Base-by-base conservation (phyloP, 768 basidiomycete genomes). In the Xerocomus spinulosus region DNA sequence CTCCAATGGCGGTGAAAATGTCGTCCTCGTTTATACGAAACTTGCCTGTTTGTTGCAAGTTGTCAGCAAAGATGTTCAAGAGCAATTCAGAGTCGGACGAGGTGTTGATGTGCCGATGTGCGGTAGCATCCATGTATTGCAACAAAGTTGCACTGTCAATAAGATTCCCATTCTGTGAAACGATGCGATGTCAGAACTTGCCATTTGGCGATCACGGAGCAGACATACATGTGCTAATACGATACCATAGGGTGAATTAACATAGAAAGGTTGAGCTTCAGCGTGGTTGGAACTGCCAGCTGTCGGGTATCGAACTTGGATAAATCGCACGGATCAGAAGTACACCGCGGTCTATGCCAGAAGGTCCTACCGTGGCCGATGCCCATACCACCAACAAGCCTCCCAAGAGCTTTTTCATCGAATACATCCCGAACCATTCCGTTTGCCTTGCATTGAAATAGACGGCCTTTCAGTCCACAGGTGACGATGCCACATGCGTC, bases 21-120 rank as follows among this genome's bases (percentile, higher is more conserved):
- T 99, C 96, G 57, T 99, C 96, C 63, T 97, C 95, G 63, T 98
- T 98, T 73, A 98, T 99, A 51, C 93, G 90, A 70, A 97, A 94
- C 69, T 99, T 99, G 46, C 95, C 96, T 9, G 95, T 98, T 67
- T 97, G 85, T 62, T 99, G 96, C 15, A 99, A 81, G 59, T 95
- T 94, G 75, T 98, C 83, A 44, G 96, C 96, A 66, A 99, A 92
- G 56, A 96, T 91, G 70, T 99, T 99, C 53, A 99, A 81, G 33
- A 99, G 80, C 12, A 99, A 76, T 69, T 99, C 96, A 4, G 95
- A 98, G 72, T 99, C 96, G 23, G 92, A 96, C 36, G 92, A 89
- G 8, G 96, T 99, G 72, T 99, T 99, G 73, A 97, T 98, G 67
- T 99, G 96, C 34, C 96, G 80, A 70, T 99, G 96, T 10, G 93